A percentile compares a stretch with the other conserved stretches of the same genome.
phyloP scores from a whole-genome alignment of 768 basidiomycete genomes.

The Amanita brunnescens region DNA sequence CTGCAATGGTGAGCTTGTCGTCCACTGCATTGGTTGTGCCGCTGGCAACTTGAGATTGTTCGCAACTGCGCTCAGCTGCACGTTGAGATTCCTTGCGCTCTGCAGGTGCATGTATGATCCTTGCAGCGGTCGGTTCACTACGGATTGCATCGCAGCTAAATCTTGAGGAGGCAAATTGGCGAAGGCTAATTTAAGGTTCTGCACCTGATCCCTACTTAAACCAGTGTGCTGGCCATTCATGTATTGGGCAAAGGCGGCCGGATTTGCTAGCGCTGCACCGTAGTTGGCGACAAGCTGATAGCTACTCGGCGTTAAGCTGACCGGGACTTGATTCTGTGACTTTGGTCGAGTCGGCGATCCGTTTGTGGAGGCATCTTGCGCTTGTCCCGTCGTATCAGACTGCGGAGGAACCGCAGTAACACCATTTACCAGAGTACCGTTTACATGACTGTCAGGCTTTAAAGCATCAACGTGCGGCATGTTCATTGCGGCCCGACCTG shows the following conservation, averaged over 20 bases:
- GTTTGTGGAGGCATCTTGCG: constrained; percentile 15
- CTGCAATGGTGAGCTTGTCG: constrained; percentile 23
- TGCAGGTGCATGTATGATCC: constrained; percentile 31
- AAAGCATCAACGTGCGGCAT: constrained; percentile 38
- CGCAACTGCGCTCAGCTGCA: constrained; percentile 23
- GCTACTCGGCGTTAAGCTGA: constrained; percentile 31
- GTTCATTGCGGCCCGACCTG: constrained; percentile 33
- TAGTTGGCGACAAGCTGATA: constrained; percentile 38
- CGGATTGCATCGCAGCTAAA: constrained; percentile 26
- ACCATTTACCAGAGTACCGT: constrained; percentile 21
- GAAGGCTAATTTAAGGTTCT: constrained; percentile 49
- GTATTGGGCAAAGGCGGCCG: constrained; percentile 25
- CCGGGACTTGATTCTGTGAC: constrained; percentile 33
- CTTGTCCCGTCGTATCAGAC: constrained; percentile 13
- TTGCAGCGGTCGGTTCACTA: constrained; percentile 22
- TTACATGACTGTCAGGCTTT: constrained; percentile 19
- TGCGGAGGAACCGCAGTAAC: constrained; percentile 20
- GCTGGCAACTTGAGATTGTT: constrained; percentile 35
- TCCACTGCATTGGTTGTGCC: constrained; percentile 31
- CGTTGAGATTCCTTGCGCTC: constrained; percentile 31
- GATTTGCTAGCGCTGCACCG: constrained; percentile 27
- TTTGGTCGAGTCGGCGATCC: constrained; percentile 31
- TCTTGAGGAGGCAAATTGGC: constrained; percentile 33
- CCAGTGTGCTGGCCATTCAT: constrained; percentile 27
- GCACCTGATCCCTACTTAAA: constrained; percentile 50